A percentile compares a stretch with the other conserved stretches of the same genome.
phyloP scores from a whole-genome alignment of 306 rosid genomes.

The Rosa lucieae region DNA sequence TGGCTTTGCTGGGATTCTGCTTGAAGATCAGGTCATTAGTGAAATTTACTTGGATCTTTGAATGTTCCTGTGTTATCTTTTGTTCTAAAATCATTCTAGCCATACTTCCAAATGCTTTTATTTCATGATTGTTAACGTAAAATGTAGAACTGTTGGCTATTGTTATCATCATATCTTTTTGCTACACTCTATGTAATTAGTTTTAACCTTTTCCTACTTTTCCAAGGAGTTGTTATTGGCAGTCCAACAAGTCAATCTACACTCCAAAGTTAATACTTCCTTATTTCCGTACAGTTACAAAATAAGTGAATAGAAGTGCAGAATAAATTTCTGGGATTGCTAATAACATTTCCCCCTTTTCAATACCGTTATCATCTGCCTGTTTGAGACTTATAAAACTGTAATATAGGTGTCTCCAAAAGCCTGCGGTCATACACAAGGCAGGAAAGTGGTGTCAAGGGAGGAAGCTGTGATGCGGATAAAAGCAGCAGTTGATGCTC shows the following conservation, averaged over 20 bases:
- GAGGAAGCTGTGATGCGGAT: constrained; percentile 80
- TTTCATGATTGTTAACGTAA: background rate
- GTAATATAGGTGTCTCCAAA: constrained; percentile 68
- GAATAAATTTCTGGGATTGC: background rate
- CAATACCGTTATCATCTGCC: background rate
- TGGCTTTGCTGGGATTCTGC: constrained; percentile 81
- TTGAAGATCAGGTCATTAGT: constrained; percentile 78
- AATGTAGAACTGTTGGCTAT: background rate
- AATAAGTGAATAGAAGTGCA: background rate
- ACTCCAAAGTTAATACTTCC: background rate
- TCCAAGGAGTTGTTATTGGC: background rate
- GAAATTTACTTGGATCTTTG: background rate
- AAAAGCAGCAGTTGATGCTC: constrained; percentile 80
- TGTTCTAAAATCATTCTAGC: background rate
- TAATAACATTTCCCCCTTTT: background rate
- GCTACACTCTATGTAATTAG: background rate
- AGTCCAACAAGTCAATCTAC: background rate
- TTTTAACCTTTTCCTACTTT: background rate
- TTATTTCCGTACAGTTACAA: background rate
- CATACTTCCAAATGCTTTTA: background rate
- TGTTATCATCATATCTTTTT: background rate
- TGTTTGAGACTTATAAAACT: constrained; percentile 20
- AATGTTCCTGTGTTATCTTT: background rate
- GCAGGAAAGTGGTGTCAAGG: constrained; percentile 73
- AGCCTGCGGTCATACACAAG: constrained; percentile 89